phyloP scores from a whole-genome alignment of 2,329 filamentous ascomycete genomes.

The Botrytis hyacinthi region DNA sequence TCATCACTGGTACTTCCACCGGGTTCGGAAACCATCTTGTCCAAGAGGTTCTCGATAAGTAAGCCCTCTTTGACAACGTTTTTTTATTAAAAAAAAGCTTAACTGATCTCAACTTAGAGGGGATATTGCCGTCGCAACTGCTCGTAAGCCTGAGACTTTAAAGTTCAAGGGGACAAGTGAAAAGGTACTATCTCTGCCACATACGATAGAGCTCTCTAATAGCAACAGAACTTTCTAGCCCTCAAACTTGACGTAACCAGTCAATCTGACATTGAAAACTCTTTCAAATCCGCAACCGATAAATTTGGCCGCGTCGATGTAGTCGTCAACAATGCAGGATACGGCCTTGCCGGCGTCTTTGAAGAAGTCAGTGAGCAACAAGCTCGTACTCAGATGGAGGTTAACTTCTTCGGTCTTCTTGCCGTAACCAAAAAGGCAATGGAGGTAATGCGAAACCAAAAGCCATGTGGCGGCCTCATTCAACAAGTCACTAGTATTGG shows the following conservation, averaged over 20 bases:
- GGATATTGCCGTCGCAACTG: constrained; percentile 48
- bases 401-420: constrained; percentile 59
- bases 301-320: constrained; percentile 58
- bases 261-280: constrained; percentile 42
- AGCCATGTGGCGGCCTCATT: constrained; percentile 42
- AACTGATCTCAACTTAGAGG: constrained; percentile 31
- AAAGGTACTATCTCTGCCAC: constrained; percentile 25
- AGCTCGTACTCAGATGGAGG: constrained; percentile 53
- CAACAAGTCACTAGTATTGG: constrained; percentile 45
- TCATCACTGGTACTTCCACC: constrained; percentile 50
- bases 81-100: background rate
- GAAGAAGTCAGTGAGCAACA: constrained; percentile 51
- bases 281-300: constrained; percentile 42
- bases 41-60: constrained; percentile 41
- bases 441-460: constrained; percentile 39
- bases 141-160: constrained; percentile 41
- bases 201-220: background rate
- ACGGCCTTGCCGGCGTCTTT: constrained; percentile 52
- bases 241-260: constrained; percentile 54
- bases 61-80: background rate
- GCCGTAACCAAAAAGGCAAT: constrained; percentile 49
- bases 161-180: constrained; percentile 41
- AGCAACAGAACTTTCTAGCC: constrained; percentile 46
- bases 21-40: constrained; percentile 47
- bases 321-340: constrained; percentile 61